phyloP scores from a whole-genome alignment of 805 yeast species.

The Candida ortonii region DNA sequence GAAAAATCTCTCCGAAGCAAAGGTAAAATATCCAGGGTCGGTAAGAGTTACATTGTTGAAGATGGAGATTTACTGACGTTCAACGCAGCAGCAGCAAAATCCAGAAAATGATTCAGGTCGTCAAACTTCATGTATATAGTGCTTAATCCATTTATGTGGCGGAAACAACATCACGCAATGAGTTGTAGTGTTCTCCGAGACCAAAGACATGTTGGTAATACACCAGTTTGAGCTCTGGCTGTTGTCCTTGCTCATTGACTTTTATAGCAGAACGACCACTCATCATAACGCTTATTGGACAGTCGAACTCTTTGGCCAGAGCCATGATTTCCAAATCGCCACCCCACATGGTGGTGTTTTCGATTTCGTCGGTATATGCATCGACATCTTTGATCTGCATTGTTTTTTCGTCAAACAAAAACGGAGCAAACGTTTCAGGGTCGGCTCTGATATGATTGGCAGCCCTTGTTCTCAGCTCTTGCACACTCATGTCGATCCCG shows the following conservation, averaged over 20 bases:
- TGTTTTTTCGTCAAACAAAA: conserved; percentile 75
- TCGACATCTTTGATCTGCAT: conserved; percentile 61
- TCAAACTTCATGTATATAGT: conserved; percentile 4
- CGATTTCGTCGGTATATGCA: conserved; percentile 65
- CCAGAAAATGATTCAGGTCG: conserved; percentile 3
- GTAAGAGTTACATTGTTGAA: conserved; percentile 92
- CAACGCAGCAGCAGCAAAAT: conserved; percentile 70
- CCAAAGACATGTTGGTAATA: conserved; percentile 85
- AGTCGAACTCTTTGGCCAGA: conserved; percentile 62
- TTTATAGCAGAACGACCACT: conserved; percentile 68
- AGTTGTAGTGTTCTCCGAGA: conserved; percentile 93
- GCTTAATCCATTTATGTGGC: conserved; percentile 2
- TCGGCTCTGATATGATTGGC: conserved; percentile 63
- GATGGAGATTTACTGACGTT: conserved; percentile 91
- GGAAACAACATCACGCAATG: conserved; percentile 39
- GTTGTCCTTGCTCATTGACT: conserved; percentile 57
- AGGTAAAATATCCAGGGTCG: conserved; percentile 88
- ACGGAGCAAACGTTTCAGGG: conserved; percentile 74
- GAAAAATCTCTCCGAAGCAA: conserved; percentile 80
- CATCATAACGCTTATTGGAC: conserved; percentile 73
- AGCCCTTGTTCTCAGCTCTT: conserved; percentile 60
- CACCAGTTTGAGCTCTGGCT: conserved; percentile 63
- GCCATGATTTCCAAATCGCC: conserved; percentile 92
- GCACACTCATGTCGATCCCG: conserved; percentile 36
- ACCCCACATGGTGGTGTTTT: conserved; percentile 90